These are phyloP conservation scores for Lentinus brumalis DNA, from an alignment of 768 basidiomycete genomes.

Conservation along the genomic window DNA sequence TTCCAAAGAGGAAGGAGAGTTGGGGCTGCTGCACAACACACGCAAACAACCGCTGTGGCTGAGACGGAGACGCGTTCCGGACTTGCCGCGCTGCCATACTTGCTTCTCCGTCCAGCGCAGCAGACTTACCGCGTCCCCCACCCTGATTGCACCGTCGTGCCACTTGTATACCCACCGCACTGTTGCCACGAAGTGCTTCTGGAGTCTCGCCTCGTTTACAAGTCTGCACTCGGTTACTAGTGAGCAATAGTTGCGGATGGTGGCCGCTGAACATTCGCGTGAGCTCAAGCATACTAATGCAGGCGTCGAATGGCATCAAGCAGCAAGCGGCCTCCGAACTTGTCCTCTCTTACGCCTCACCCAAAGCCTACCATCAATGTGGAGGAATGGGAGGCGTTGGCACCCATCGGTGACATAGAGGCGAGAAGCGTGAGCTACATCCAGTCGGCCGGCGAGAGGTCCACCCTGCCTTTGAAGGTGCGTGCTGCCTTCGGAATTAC, in stretches of 20 bases:
- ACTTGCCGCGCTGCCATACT: neutral
- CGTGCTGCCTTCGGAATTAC: conserved; percentile 14
- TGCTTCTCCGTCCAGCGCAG: too few relatives aligned
- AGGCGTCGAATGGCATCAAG: neutral
- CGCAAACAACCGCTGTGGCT: conserved; percentile 19
- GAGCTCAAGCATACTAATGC: neutral
- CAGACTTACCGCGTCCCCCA: neutral
- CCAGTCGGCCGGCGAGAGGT: conserved; percentile 59
- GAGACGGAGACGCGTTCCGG: neutral
- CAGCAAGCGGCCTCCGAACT: conserved; percentile 6
- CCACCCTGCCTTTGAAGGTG: conserved; percentile 78
- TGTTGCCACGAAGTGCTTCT: too few relatives aligned
- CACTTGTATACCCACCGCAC: too few relatives aligned
- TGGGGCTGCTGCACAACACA: conserved; percentile 15
- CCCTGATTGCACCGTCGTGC: too few relatives aligned
- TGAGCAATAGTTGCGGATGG: neutral
- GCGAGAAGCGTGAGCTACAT: conserved; percentile 63
- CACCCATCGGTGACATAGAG: conserved; percentile 74
- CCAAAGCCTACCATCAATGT: conserved; percentile 57
- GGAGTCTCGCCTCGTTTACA: neutral
- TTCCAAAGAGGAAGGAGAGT: conserved; percentile 4
- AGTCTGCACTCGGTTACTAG: neutral
- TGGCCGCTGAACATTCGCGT: neutral
- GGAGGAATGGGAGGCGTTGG: conserved; percentile 90
- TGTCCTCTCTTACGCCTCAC: conserved; percentile 30